Evolutionary conservation across 805 yeast species (phyloP).

Genomic region (Metschnikowia colocasiae): DNA sequence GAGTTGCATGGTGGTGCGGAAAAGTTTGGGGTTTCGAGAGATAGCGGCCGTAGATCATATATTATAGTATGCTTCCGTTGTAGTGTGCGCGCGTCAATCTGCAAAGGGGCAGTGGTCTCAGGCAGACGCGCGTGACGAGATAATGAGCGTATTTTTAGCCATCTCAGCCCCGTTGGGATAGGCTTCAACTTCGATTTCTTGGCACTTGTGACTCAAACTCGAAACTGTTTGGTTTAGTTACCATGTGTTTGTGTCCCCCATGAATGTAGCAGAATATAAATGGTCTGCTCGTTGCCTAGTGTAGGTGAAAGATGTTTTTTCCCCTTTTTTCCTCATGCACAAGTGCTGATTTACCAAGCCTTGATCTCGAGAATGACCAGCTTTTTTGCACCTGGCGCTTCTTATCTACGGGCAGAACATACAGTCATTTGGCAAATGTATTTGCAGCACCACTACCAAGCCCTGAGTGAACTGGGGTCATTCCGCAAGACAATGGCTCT

Average conservation of each 20-base stretch:
- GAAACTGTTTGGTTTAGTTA: background rate
- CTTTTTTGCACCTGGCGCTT: background rate
- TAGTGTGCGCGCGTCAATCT: background rate
- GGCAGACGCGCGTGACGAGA: constrained; percentile 1
- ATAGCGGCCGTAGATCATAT: background rate
- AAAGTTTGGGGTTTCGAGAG: background rate
- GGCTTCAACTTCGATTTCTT: background rate
- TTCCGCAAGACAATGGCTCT: no score
- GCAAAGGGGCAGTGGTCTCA: constrained; percentile 5
- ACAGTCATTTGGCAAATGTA: background rate
- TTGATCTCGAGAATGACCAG: background rate
- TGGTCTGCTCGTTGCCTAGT: no score
- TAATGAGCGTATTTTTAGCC: background rate
- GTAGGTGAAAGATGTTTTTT: background rate
- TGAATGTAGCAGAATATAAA: background rate
- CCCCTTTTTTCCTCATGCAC: background rate
- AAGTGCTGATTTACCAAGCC: background rate
- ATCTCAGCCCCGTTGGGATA: background rate
- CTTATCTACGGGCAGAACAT: background rate
- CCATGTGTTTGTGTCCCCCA: no score
- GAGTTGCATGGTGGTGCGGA: constrained; percentile 8
- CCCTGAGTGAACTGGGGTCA: no score
- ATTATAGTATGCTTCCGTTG: background rate
- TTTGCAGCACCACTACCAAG: background rate
- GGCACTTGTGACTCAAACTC: background rate